These are phyloP conservation scores for Malassezia sympodialis DNA, from an alignment of 1,284 basidiomycete genomes.

Conservation along the genomic window DNA sequence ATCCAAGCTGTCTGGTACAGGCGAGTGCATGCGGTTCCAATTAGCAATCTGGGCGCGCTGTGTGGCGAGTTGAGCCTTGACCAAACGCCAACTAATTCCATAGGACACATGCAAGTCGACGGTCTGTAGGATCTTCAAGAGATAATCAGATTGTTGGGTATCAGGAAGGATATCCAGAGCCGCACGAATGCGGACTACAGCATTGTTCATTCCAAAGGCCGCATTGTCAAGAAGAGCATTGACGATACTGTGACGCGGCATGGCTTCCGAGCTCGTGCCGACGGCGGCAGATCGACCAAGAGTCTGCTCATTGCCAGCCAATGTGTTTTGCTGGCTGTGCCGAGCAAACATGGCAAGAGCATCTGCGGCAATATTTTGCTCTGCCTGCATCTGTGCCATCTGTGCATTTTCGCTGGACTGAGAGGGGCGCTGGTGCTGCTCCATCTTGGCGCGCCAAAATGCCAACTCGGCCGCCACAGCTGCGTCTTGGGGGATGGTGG, in stretches of 20 bases:
- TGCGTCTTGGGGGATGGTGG: conserved; percentile 10
- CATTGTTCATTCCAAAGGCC: conserved; percentile 17
- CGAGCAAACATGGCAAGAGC: conserved; percentile 20
- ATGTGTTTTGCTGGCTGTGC: conserved; percentile 10
- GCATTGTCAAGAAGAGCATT: conserved; percentile 13
- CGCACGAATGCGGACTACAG: conserved; percentile 21
- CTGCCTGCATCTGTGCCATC: conserved; percentile 19
- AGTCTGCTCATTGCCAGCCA: conserved; percentile 7
- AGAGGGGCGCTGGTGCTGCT: conserved; percentile 16
- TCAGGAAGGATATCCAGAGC: conserved; percentile 32
- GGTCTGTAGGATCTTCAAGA: conserved; percentile 30
- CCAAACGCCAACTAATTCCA: conserved; percentile 36
- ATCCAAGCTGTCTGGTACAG: conserved; percentile 28
- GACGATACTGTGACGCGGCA: conserved; percentile 11
- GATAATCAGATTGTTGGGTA: conserved; percentile 33
- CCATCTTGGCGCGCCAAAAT: conserved; percentile 18
- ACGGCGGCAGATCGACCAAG: background rate
- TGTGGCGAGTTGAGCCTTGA: conserved; percentile 31
- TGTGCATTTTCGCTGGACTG: conserved; percentile 5
- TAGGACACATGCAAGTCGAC: conserved; percentile 28
- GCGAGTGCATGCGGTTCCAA: conserved; percentile 31
- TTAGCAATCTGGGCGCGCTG: conserved; percentile 33
- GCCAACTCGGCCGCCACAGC: conserved; percentile 17
- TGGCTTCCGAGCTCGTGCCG: background rate
- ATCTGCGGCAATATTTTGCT: conserved; percentile 21